Percentiles rank a stretch among this genome's conserved stretches.
Conservation (phyloP, 441 rosid genomes). For the Euphorbia corollata region DNA sequence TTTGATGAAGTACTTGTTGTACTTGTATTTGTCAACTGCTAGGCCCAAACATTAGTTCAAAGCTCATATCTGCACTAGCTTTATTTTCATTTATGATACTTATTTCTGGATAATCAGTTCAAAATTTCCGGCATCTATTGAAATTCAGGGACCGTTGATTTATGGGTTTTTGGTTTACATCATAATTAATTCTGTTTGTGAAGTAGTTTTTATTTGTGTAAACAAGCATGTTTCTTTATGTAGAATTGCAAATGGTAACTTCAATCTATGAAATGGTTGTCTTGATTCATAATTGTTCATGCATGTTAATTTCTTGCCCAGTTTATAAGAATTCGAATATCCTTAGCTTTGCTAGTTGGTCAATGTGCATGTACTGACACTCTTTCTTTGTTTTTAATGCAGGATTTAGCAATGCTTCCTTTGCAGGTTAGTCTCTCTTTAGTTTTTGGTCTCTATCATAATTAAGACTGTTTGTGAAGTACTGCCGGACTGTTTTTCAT, state of each 20-base stretch:
- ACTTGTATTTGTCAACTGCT: neutral
- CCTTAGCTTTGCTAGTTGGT: neutral
- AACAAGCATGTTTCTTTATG: neutral
- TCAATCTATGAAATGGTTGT: neutral
- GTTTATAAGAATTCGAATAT: neutral
- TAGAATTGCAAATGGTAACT: neutral
- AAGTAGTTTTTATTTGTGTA: neutral
- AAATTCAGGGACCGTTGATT: neutral
- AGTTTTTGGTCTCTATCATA: too few species aligned
- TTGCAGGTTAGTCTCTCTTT: constrained; percentile 47
- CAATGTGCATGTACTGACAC: neutral
- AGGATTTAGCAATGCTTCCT: constrained; percentile 69
- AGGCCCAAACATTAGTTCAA: neutral
- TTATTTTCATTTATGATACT: neutral
- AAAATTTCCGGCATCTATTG: neutral
- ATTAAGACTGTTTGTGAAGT: too few species aligned
- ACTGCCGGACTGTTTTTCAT: too few species aligned
- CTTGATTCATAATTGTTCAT: neutral
- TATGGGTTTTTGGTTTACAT: neutral
- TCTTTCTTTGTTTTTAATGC: constrained; percentile 27
- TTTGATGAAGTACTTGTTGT: neutral
- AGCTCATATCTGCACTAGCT: neutral
- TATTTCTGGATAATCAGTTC: neutral
- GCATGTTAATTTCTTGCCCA: neutral
- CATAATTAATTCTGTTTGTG: neutral